Percentiles rank a stretch among this genome's conserved stretches.
Conservation (phyloP, 2,329 filamentous ascomycete species). For the Cercospora sp. region DNA sequence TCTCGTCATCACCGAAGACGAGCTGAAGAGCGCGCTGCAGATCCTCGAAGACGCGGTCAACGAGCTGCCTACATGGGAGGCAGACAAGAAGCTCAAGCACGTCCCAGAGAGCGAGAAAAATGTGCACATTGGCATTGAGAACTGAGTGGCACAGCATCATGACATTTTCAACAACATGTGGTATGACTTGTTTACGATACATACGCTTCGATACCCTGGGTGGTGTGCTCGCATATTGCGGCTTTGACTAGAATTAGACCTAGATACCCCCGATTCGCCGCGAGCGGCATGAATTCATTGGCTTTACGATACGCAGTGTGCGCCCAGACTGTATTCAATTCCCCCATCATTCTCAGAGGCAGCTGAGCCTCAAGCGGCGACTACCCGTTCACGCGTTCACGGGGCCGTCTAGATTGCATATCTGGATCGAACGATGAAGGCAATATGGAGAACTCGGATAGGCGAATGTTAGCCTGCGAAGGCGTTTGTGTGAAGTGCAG, state of each 20-base stretch:
- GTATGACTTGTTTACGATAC: background rate
- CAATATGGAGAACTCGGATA: background rate
- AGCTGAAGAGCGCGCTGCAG: slow-evolving; percentile 73
- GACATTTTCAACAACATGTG: slow-evolving; percentile 1
- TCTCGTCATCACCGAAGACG: slow-evolving; percentile 85
- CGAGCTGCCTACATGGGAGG: slow-evolving; percentile 72
- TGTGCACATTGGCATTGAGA: slow-evolving; percentile 61
- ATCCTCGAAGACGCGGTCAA: slow-evolving; percentile 81
- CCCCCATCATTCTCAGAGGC: background rate
- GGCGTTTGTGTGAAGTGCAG: background rate
- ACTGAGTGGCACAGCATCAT: slow-evolving; percentile 42
- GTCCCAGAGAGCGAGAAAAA: slow-evolving; percentile 62
- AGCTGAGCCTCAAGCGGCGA: background rate
- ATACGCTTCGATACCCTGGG: slow-evolving; percentile 1
- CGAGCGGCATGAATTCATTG: background rate
- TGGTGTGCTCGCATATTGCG: slow-evolving; percentile 6
- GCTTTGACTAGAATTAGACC: slow-evolving; percentile 16
- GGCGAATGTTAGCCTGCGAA: background rate
- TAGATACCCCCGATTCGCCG: slow-evolving; percentile 14
- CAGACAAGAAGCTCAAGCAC: slow-evolving; percentile 56
- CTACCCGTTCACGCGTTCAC: background rate
- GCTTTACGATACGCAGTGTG: background rate
- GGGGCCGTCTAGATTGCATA: background rate
- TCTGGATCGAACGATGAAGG: background rate
- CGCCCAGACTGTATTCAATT: background rate